Conservation (phyloP, 495 filamentous ascomycete species). For the Neurospora sp. region DNA sequence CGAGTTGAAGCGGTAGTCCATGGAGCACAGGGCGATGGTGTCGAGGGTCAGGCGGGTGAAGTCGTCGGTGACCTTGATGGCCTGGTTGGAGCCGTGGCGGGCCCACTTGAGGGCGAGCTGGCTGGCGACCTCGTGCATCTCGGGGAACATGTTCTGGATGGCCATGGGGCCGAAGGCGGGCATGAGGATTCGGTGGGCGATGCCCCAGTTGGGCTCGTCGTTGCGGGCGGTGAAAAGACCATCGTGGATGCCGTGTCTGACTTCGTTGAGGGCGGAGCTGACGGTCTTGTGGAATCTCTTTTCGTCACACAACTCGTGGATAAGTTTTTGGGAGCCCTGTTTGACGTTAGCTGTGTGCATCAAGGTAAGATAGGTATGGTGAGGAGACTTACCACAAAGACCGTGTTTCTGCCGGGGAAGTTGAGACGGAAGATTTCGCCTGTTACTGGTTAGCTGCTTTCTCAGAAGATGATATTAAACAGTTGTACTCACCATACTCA, state of each 20-base stretch:
- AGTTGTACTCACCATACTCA: slow-evolving; percentile 37
- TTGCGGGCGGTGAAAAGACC: slow-evolving; percentile 59
- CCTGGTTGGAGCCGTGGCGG: slow-evolving; percentile 44
- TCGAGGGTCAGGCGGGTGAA: slow-evolving; percentile 69
- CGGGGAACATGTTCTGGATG: slow-evolving; percentile 60
- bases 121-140: slow-evolving; percentile 64
- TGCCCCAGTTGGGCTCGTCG: slow-evolving; percentile 56
- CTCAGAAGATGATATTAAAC: no score
- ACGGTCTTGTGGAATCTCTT: slow-evolving; percentile 52
- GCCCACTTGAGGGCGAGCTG: slow-evolving; percentile 73
- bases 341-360: background rate
- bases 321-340: slow-evolving; percentile 35
- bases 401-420: slow-evolving; percentile 1
- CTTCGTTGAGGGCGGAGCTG: slow-evolving; percentile 26
- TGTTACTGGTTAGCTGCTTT: background rate
- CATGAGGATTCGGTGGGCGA: slow-evolving; percentile 56
- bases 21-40: slow-evolving; percentile 60
- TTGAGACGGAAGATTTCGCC: slow-evolving; percentile 13
- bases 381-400: slow-evolving; percentile 9
- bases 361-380: background rate
- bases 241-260: slow-evolving; percentile 51
- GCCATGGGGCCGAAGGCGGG: slow-evolving; percentile 64
- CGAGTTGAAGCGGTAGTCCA: slow-evolving; percentile 68
- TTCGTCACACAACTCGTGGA: slow-evolving; percentile 60
- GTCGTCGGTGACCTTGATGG: slow-evolving; percentile 55